phyloP scores from a whole-genome alignment of 2,329 filamentous ascomycete species.

The Ustilaginoidea virens region DNA sequence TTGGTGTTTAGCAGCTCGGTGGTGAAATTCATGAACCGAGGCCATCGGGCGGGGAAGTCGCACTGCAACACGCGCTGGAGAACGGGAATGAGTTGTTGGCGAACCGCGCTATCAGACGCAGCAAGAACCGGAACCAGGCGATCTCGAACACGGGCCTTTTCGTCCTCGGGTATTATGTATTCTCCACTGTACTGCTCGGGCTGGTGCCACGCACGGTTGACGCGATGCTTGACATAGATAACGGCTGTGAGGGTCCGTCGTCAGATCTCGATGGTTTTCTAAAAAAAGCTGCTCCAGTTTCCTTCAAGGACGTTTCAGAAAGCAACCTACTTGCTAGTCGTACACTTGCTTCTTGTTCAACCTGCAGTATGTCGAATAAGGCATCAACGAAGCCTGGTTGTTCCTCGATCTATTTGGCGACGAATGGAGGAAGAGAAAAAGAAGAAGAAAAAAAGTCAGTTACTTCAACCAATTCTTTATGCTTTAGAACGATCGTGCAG shows the following conservation, averaged over 20 bases:
- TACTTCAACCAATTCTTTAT: too few relatives aligned
- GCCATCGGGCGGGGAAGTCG: conserved; percentile 92
- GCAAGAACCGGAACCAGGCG: conserved; percentile 82
- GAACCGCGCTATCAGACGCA: conserved; percentile 62
- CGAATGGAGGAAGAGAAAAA: too few relatives aligned
- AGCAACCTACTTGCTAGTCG: conserved; percentile 73
- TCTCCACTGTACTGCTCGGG: conserved; percentile 60
- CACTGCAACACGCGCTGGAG: conserved; percentile 91
- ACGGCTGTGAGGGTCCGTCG: conserved; percentile 44
- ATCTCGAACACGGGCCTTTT: conserved; percentile 75
- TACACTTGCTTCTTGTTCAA: conserved; percentile 71
- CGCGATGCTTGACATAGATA: conserved; percentile 95
- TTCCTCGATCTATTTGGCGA: conserved; percentile 57
- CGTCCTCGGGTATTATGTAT: conserved; percentile 68
- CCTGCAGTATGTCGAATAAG: conserved; percentile 77
- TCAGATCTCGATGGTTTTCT: conserved; percentile 6
- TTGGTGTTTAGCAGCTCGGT: conserved; percentile 77
- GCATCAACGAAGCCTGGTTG: conserved; percentile 82
- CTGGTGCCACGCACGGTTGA: conserved; percentile 80
- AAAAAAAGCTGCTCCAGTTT: too few relatives aligned
- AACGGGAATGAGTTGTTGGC: conserved; percentile 84
- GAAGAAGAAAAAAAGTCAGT: too few relatives aligned
- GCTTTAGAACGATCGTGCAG: too few relatives aligned
- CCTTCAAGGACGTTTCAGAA: too few relatives aligned
- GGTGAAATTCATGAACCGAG: conserved; percentile 84